Evolutionary conservation across 768 basidiomycete species (phyloP), one percentile per base, ranked within the genome.

Genomic region (Tricholoma sp.): DNA sequence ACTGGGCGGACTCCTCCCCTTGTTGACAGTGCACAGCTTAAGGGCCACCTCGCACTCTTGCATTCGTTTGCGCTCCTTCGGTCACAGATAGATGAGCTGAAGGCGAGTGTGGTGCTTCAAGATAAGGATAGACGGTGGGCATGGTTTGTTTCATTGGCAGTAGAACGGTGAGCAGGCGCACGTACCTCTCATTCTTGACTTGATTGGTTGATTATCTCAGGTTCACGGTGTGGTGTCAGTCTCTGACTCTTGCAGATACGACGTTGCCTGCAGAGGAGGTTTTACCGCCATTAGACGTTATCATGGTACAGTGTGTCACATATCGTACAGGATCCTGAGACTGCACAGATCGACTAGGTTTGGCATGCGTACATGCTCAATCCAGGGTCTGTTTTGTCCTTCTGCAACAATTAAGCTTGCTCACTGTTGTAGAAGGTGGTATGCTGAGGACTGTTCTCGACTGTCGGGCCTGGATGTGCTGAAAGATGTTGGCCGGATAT

Each of bases 311-410:
- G n/a, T 14, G 50, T 47, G 6, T 24, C n/a, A n/a, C n/a, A 16
- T 11, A 19, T 1, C 18, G 16, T 46, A 18, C 19, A 12, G 8
- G 12, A 22, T 27, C 12, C 14, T 3, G 16, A 37, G 35, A 32
- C 9, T 16, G 10, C 29, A 9, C n/a, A 12, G 21, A 32, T 32
- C 10, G 8, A 32, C 6, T 11, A 61, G 62, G 59, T 63, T 5
- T 63, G 62, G 62, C 62, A 60, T 52, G 45, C 62, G 2, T 63
- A 63, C 19, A 57, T 63, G 56, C 55, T 63, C 8, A 63, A 63
- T 51, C 62, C 62, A 14, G 52, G 52, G 62, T 62, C 16, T 1
- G 56, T 41, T 10, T 43, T 19, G n/a, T 51, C n/a, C n/a, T n/a
- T 50, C 34, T 6, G 18, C 27, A 16, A 8, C 18, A 5, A 19